Conservation (phyloP, 2,329 filamentous ascomycete species). For the Nothophoma quercina region DNA sequence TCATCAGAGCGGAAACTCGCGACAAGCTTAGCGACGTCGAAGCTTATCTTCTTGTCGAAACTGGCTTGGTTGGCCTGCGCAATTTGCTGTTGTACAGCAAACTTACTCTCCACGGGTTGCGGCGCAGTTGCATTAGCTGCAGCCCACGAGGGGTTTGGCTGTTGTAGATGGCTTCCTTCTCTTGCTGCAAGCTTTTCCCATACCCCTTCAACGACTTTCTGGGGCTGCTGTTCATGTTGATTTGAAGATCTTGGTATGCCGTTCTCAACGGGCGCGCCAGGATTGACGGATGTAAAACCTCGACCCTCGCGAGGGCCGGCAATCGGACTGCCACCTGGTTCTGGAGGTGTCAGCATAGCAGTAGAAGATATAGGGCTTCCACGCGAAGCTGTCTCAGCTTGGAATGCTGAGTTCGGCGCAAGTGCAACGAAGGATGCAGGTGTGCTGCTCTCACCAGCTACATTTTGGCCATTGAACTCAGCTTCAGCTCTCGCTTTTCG, state of each 20-base stretch:
- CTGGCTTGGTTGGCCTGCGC: conserved; percentile 29
- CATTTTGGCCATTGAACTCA: conserved; percentile 30
- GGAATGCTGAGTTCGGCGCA: conserved; percentile 37
- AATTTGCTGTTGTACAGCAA: conserved; percentile 31
- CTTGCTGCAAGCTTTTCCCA: conserved; percentile 30
- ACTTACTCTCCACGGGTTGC: conserved; percentile 23
- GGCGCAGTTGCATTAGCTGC: conserved; percentile 10
- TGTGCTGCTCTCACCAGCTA: conserved; percentile 23
- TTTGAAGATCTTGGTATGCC: conserved; percentile 9
- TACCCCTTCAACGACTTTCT: conserved; percentile 32
- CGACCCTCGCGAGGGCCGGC: conserved; percentile 26
- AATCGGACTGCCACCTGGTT: conserved; percentile 40
- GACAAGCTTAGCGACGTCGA: conserved; percentile 39
- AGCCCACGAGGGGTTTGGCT: conserved; percentile 22
- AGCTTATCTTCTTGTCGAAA: conserved; percentile 36
- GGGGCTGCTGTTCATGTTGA: conserved; percentile 23
- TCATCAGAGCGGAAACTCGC: conserved; percentile 37
- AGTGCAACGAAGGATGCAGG: conserved; percentile 41
- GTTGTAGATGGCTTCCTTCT: conserved; percentile 25
- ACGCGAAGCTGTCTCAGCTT: conserved; percentile 36
- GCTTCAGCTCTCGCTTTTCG: conserved; percentile 39
- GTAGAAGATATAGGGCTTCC: conserved; percentile 36
- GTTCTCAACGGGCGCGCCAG: conserved; percentile 7
- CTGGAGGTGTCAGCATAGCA: conserved; percentile 41
- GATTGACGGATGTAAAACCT: conserved; percentile 23